phyloP scores from a whole-genome alignment of 495 filamentous ascomycete genomes.

The Recurvomyces mirabilis region DNA sequence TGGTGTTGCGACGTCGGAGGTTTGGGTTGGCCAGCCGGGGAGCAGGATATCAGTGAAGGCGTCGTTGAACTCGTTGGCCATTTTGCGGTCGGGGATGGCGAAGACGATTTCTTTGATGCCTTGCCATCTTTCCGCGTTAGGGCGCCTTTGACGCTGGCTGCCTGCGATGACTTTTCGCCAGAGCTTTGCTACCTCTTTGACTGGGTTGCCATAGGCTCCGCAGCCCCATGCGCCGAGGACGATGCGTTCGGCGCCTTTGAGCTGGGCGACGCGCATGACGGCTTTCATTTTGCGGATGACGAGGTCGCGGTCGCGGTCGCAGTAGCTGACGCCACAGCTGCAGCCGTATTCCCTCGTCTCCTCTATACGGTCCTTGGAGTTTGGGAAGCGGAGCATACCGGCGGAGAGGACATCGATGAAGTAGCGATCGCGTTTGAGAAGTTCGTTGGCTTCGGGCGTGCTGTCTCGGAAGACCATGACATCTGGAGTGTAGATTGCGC shows the following conservation, averaged over 20 bases:
- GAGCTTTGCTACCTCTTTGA: conserved; percentile 25
- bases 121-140: conserved; percentile 23
- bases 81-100: conserved; percentile 32
- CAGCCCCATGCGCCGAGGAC: conserved; percentile 34
- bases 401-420: conserved; percentile 31
- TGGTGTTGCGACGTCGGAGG: not conserved
- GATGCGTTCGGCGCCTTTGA: conserved; percentile 23
- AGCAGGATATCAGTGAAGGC: conserved; percentile 21
- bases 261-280: conserved; percentile 27
- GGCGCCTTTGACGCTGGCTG: conserved; percentile 9
- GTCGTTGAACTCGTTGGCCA: conserved; percentile 26
- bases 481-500: conserved; percentile 25
- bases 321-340: conserved; percentile 28
- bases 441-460: conserved; percentile 19
- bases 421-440: conserved; percentile 21
- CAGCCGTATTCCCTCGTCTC: conserved; percentile 18
- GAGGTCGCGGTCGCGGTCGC: conserved; percentile 22
- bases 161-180: conserved; percentile 30
- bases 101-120: conserved; percentile 39
- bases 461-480: conserved; percentile 28
- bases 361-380: conserved; percentile 15
- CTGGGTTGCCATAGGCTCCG: conserved; percentile 32
- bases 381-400: conserved; percentile 27
- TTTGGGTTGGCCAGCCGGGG: conserved; percentile 4
- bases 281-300: conserved; percentile 28